Evolutionary conservation across 169 alveolate genomes (phyloP).

Genomic region (Plasmodium knowlesi): DNA sequence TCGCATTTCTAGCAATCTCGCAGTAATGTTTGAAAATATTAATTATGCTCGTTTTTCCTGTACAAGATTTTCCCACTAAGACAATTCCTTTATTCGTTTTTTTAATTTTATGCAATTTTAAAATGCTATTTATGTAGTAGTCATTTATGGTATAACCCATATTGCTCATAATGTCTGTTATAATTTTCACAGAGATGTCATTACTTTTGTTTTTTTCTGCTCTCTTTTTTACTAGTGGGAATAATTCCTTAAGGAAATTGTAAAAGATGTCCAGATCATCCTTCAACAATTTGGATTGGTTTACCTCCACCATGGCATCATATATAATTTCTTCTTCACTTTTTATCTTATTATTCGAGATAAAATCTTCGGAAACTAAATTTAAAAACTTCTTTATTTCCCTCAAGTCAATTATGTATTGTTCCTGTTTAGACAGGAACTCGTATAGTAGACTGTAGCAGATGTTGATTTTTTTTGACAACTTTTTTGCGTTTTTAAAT

Average conservation of each 20-base stretch:
- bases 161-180: conserved; percentile 58
- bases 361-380: conserved; percentile 64
- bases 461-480: conserved; percentile 94
- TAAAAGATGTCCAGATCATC: conserved; percentile 69
- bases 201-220: conserved; percentile 31
- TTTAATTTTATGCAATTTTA: conserved; percentile 68
- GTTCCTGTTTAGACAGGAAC: conserved; percentile 94
- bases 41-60: conserved; percentile 74
- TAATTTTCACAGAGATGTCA: conserved; percentile 43
- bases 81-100: conserved; percentile 74
- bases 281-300: conserved; percentile 64
- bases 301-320: conserved; percentile 65
- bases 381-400: conserved; percentile 95
- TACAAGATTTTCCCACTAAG: conserved; percentile 64
- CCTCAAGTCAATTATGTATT: conserved; percentile 98
- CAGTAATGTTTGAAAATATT: conserved; percentile 59
- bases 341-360: conserved; percentile 23
- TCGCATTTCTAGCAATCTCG: conserved; percentile 21
- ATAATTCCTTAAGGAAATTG: conserved; percentile 57
- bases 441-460: conserved; percentile 93
- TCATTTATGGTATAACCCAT: conserved; percentile 74
- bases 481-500: conserved; percentile 93
- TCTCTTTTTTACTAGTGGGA: conserved; percentile 53
- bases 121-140: conserved; percentile 58
- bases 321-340: conserved; percentile 70